phyloP scores from a whole-genome alignment of 176 grass and related monocot genomes.

The barley (Hordeum vulgare) region DNA sequence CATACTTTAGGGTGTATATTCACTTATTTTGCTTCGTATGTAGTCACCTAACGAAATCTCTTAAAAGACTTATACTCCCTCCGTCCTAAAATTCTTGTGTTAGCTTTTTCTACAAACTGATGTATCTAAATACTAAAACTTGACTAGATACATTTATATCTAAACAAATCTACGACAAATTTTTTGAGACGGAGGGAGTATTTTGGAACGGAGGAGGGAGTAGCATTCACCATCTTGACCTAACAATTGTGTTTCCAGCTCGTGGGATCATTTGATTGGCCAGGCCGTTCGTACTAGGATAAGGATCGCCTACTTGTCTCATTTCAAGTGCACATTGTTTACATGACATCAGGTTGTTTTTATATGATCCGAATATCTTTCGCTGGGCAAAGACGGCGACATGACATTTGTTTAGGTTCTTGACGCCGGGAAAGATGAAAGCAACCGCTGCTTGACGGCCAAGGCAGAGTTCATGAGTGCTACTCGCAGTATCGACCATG shows the following conservation, averaged over 20 bases:
- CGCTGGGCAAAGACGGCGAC: constrained; percentile 6
- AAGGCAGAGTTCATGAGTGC: neutral
- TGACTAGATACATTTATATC: too few species aligned
- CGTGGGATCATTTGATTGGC: neutral
- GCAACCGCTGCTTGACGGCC: neutral
- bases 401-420: neutral
- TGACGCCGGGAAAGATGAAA: neutral
- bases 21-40: too few species aligned
- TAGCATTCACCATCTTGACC: neutral
- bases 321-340: neutral
- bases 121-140: too few species aligned
- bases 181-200: too few species aligned
- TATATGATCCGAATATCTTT: neutral
- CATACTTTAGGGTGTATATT: too few species aligned
- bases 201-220: too few species aligned
- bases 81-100: too few species aligned
- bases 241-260: neutral
- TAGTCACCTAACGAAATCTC: too few species aligned
- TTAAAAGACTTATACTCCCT: too few species aligned
- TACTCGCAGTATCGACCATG: neutral
- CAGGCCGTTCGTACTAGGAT: neutral
- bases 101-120: too few species aligned
- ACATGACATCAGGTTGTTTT: neutral
- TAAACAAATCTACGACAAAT: too few species aligned
- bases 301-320: constrained; percentile 14